These are phyloP conservation scores for Fabrea salina DNA, from an alignment of 169 alveolate genomes.

Conservation along the genomic window DNA sequence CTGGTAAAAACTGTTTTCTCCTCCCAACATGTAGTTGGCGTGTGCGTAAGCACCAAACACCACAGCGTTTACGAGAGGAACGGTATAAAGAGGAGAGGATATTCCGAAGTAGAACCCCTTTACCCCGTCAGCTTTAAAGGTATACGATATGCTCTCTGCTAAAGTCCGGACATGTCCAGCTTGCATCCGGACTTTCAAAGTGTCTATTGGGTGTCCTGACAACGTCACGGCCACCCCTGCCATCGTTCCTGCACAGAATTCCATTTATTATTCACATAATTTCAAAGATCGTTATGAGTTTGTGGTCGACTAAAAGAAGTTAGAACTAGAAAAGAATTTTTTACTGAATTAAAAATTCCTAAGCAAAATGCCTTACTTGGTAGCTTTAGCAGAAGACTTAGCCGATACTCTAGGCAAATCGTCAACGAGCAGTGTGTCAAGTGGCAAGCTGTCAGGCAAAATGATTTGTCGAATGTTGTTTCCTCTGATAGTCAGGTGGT, in stretches of 20 bases:
- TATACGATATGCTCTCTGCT: constrained; percentile 23
- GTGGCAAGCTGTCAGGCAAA: constrained; percentile 93
- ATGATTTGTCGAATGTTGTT: constrained; percentile 94
- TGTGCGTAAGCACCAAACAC: constrained; percentile 64
- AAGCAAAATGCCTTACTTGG: too few relatives aligned
- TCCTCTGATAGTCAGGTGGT: constrained; percentile 92
- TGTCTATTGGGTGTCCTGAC: constrained; percentile 68
- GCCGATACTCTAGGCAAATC: constrained; percentile 89
- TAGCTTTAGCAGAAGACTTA: constrained; percentile 68
- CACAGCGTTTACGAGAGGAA: constrained; percentile 73
- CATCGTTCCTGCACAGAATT: constrained; percentile 48
- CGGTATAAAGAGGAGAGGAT: constrained; percentile 64
- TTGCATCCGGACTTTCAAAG: constrained; percentile 66
- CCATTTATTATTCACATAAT: constrained; percentile 24
- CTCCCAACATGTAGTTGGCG: constrained; percentile 7
- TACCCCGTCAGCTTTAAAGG: constrained; percentile 51
- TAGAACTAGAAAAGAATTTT: too few relatives aligned
- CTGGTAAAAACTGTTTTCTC: constrained; percentile 44
- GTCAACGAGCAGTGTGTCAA: constrained; percentile 95
- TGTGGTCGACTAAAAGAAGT: too few relatives aligned
- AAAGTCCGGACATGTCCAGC: constrained; percentile 14
- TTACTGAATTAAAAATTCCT: too few relatives aligned
- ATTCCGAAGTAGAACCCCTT: constrained; percentile 62
- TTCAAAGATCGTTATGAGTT: too few relatives aligned
- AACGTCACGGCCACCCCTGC: constrained; percentile 56